Evolutionary conservation across 495 filamentous ascomycete species (phyloP).

Genomic region (Penicillium desertorum): DNA sequence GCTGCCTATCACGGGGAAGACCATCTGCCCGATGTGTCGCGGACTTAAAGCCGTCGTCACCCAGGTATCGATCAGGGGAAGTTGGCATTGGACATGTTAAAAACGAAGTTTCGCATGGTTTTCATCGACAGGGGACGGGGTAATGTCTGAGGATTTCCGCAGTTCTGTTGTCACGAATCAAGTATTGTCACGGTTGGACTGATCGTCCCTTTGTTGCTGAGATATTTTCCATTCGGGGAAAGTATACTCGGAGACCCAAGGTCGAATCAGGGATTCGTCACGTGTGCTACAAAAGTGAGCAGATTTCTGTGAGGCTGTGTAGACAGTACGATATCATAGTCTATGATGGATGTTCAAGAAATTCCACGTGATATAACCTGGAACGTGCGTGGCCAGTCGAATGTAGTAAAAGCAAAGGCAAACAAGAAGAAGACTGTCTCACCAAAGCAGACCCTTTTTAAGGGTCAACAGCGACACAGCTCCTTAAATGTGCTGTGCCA

Average conservation of each 20-base stretch:
- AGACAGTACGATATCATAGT: not conserved
- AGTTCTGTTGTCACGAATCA: not conserved
- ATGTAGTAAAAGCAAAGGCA: not conserved
- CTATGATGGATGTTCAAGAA: not conserved
- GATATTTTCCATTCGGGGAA: slow-evolving; percentile 2
- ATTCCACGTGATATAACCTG: not conserved
- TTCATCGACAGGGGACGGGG: not conserved
- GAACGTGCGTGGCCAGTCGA: not conserved
- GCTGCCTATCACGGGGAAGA: not conserved
- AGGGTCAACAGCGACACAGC: slow-evolving; percentile 12
- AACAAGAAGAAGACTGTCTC: not conserved
- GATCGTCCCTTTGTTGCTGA: slow-evolving; percentile 13
- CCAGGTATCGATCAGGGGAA: not conserved
- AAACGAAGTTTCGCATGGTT: not conserved
- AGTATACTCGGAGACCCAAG: not conserved
- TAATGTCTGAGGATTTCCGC: not conserved
- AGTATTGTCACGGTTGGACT: not conserved
- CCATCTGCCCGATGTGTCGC: not conserved
- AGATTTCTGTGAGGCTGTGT: slow-evolving; percentile 2
- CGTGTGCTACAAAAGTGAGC: not conserved
- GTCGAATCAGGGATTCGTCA: not conserved
- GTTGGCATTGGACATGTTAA: not conserved
- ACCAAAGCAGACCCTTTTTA: not conserved
- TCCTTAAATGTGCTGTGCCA: slow-evolving; percentile 34
- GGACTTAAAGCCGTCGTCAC: not conserved